Evolutionary conservation across 1,284 basidiomycete species (phyloP).

Genomic region (Ustanciosporium gigantosporum): DNA sequence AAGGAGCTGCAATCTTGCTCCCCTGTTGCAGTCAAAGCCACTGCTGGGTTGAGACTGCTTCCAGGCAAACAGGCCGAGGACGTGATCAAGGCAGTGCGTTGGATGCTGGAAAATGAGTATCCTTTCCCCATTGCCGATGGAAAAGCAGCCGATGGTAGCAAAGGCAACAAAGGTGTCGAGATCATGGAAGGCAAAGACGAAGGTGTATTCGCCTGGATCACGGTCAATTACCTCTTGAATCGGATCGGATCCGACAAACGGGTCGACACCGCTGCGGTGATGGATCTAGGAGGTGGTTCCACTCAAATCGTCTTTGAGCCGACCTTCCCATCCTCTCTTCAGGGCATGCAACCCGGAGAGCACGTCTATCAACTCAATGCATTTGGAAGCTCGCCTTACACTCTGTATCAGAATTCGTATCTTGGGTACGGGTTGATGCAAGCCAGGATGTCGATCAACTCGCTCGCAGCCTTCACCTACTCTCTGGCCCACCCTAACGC

Average conservation of each 20-base stretch:
- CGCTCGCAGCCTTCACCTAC: conserved; percentile 84
- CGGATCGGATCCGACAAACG: conserved; percentile 62
- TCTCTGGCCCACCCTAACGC: conserved; percentile 62
- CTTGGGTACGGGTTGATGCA: conserved; percentile 94
- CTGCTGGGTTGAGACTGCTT: conserved; percentile 83
- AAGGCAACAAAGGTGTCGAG: conserved; percentile 46
- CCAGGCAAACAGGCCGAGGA: conserved; percentile 71
- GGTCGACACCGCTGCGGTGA: conserved; percentile 75
- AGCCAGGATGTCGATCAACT: conserved; percentile 82
- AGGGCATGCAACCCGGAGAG: conserved; percentile 76
- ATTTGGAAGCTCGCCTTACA: conserved; percentile 51
- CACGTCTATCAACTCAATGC: conserved; percentile 82
- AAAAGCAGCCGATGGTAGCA: conserved; percentile 15
- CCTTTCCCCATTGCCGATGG: conserved; percentile 68
- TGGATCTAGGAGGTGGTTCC: conserved; percentile 93
- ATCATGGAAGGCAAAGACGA: conserved; percentile 94
- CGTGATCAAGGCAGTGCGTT: conserved; percentile 78
- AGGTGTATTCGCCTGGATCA: conserved; percentile 93
- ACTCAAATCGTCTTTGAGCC: conserved; percentile 99
- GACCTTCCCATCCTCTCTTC: conserved; percentile 62
- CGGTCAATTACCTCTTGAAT: conserved; percentile 76
- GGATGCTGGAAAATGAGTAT: conserved; percentile 70
- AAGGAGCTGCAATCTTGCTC: conserved; percentile 72
- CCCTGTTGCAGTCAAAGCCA: conserved; percentile 90
- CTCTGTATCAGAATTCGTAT: conserved; percentile 60